These are phyloP conservation scores for Pyricularia pennisetigena DNA, from an alignment of 2,329 filamentous ascomycete genomes.

Conservation along the genomic window DNA sequence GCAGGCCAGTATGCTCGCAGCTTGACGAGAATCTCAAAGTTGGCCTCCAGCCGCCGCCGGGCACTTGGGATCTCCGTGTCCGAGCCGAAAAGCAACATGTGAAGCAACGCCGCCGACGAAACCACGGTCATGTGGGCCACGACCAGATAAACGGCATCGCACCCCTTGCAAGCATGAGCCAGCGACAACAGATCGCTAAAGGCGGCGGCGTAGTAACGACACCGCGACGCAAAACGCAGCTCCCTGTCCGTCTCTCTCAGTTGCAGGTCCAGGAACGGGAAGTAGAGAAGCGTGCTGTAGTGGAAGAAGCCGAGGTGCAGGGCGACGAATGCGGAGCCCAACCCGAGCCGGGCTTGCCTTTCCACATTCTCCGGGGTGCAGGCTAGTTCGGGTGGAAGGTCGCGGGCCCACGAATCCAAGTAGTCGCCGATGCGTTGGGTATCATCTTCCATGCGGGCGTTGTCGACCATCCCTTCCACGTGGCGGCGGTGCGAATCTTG, in stretches of 20 bases:
- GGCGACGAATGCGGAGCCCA: conserved; percentile 4
- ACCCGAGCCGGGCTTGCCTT: background rate
- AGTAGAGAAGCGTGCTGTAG: conserved; percentile 3
- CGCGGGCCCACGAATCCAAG: background rate
- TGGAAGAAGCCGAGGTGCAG: conserved; percentile 4
- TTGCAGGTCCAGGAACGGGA: conserved; percentile 2
- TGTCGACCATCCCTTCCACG: background rate
- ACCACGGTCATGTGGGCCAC: conserved; percentile 24
- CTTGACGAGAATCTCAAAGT: conserved; percentile 10
- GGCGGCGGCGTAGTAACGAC: background rate
- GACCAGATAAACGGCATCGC: conserved; percentile 20
- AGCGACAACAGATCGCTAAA: conserved; percentile 4
- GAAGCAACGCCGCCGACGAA: conserved; percentile 22
- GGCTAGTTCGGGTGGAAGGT: background rate
- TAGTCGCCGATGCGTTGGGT: background rate
- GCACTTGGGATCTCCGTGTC: conserved; percentile 5
- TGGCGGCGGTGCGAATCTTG: background rate
- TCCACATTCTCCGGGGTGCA: background rate
- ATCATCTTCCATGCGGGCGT: background rate
- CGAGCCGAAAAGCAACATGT: conserved; percentile 21
- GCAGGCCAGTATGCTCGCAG: conserved; percentile 9
- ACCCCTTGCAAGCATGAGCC: conserved; percentile 8
- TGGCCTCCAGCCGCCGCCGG: conserved; percentile 6
- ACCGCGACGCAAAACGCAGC: background rate
- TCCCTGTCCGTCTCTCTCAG: background rate